phyloP scores from a whole-genome alignment of 202 grass and related monocot genomes.

The Elaeis oleifera region DNA sequence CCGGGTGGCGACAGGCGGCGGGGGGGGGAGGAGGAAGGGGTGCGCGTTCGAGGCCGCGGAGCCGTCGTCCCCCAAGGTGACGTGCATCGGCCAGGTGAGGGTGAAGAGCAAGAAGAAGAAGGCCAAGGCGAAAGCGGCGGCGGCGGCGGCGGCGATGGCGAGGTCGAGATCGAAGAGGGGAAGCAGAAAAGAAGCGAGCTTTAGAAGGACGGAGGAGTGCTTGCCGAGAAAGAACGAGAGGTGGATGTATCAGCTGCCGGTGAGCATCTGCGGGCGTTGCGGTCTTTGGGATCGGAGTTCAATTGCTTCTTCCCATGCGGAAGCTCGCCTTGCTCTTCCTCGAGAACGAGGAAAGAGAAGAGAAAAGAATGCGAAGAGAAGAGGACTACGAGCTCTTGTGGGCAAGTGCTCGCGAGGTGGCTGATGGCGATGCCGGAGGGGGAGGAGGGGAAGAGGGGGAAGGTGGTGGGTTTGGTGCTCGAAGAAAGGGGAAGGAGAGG shows the following conservation, averaged over 20 bases:
- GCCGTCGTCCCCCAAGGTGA: slow-evolving; percentile 94
- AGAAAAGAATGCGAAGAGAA: slow-evolving; percentile 20
- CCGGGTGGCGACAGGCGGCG: slow-evolving; percentile 10
- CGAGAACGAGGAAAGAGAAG: background rate
- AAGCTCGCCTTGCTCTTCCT: slow-evolving; percentile 57
- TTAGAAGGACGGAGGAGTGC: slow-evolving; percentile 48
- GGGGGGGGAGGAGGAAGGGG: slow-evolving; percentile 34
- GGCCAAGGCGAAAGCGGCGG: slow-evolving; percentile 27
- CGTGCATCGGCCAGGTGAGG: slow-evolving; percentile 88
- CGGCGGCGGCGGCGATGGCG: slow-evolving; percentile 27
- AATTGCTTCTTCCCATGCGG: slow-evolving; percentile 50
- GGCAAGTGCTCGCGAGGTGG: slow-evolving; percentile 68
- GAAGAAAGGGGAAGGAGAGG: slow-evolving; percentile 28
- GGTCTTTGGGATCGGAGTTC: slow-evolving; percentile 65
- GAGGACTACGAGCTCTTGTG: slow-evolving; percentile 39
- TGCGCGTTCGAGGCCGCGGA: slow-evolving; percentile 61
- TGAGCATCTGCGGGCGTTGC: slow-evolving; percentile 85
- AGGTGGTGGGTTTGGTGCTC: slow-evolving; percentile 34
- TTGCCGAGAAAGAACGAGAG: slow-evolving; percentile 57
- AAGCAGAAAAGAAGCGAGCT: slow-evolving; percentile 48
- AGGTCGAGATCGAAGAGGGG: slow-evolving; percentile 56
- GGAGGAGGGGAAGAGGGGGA: slow-evolving; percentile 43
- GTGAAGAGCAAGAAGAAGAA: slow-evolving; percentile 77
- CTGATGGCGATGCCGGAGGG: slow-evolving; percentile 60
- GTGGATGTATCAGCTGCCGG: slow-evolving; percentile 90